Base-by-base conservation (phyloP, 768 basidiomycete species). In the Chalciporus pseudorubinellus region DNA sequence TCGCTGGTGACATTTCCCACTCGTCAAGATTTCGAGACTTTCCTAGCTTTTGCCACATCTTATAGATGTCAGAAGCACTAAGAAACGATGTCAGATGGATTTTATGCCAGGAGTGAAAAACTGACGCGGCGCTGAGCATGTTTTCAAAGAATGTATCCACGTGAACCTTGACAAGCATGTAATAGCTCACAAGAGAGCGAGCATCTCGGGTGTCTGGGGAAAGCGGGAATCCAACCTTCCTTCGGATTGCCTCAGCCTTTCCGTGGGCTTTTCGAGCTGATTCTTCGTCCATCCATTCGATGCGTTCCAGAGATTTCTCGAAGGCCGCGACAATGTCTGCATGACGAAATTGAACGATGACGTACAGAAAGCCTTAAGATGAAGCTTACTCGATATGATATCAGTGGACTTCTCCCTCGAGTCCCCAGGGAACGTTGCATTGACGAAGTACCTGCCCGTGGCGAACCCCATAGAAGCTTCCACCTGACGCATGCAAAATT, bases 171-270 rank as follows among this genome's bases (percentile, higher is more conserved):
- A 92, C 80, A n/a, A 70, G 70, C 10, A 71, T 69, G 65, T 98
- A 98, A 70, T 93, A 98, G 36, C 63, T 71, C 24, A 78, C 74
- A 39, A 98, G 79, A 9, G 89, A 84, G 21, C 70, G 69, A 34
- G 93, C 77, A 61, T 83, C 75, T 16, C 74, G 75, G 1, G 90
- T 94, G 66, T 98, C 79, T 1, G 97, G 97, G 2, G 83, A 91
- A 11, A 86, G 62, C 1, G 97, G 95, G 71, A 85, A 98, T 51
- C 97, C 97, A 55, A 99, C 89, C 76, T 98, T 95, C 67, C 92
- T 80, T 24, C 85, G 82, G 46, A 56, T 56, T 33, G 24, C 36
- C 45, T 62, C 52, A 22, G 85, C 91, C 78, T 98, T 98, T 62
- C 86, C 81, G 13, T 85, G 83, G 5, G 97, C 97, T 50, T 85